phyloP scores from a whole-genome alignment of 441 rosid species.

The Rhodomyrtus psidioides region DNA sequence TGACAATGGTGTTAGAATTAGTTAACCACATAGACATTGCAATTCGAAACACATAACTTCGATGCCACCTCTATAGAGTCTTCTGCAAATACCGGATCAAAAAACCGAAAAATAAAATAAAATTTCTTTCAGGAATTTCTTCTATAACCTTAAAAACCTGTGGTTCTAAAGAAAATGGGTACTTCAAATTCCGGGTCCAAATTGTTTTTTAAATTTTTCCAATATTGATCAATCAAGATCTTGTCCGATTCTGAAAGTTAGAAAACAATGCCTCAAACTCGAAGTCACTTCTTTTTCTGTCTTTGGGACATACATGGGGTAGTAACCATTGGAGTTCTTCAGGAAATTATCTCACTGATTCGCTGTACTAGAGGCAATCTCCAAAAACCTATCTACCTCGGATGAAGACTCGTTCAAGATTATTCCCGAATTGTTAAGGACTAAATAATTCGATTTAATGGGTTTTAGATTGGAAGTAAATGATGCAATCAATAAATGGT shows the following conservation, averaged over 20 bases:
- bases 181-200: background rate
- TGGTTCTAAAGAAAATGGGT: background rate
- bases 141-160: too few relatives aligned
- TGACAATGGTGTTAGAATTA: too few relatives aligned
- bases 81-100: too few relatives aligned
- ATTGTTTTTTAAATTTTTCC: background rate
- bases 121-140: too few relatives aligned
- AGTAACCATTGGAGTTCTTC: background rate
- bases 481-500: background rate
- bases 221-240: background rate
- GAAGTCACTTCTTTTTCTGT: background rate
- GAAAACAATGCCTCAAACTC: background rate
- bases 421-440: background rate
- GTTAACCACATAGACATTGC: too few relatives aligned
- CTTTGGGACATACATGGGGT: background rate
- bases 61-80: too few relatives aligned
- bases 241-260: background rate
- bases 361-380: background rate
- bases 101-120: too few relatives aligned
- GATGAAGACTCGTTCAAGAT: background rate
- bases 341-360: background rate
- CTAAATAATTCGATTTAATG: background rate
- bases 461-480: background rate
- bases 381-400: background rate
- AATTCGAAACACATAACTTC: too few relatives aligned